These are phyloP conservation scores for Rhododendron vialii DNA, from an alignment of 148 eudicot species.

Conservation along the genomic window DNA sequence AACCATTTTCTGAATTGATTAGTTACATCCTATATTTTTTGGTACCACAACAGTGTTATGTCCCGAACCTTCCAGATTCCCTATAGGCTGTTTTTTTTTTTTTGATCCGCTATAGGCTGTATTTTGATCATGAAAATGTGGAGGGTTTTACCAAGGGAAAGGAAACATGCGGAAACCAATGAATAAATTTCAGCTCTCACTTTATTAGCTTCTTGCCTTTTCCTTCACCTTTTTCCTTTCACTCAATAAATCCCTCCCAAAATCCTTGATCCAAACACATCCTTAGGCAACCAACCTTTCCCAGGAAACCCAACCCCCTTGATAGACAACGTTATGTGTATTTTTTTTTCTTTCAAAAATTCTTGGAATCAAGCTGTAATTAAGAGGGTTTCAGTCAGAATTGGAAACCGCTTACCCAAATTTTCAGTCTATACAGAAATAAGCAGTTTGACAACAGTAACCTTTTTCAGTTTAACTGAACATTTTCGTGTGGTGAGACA, in stretches of 20 bases:
- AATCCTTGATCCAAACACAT: background rate
- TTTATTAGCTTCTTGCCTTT: background rate
- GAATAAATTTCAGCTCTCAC: background rate
- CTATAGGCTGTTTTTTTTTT: too few relatives aligned
- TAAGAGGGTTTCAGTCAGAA: background rate
- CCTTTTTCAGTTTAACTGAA: background rate
- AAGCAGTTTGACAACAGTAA: background rate
- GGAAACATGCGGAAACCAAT: background rate
- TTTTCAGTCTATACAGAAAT: background rate
- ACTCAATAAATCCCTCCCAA: background rate
- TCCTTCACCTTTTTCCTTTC: background rate
- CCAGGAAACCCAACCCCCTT: background rate
- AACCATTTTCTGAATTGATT: background rate
- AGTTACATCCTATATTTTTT: background rate
- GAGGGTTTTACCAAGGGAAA: background rate
- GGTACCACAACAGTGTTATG: background rate
- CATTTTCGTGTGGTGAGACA: background rate
- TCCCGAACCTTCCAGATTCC: background rate
- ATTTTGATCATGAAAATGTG: background rate
- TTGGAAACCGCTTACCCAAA: background rate
- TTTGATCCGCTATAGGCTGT: too few relatives aligned
- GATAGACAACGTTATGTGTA: background rate
- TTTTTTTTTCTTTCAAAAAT: background rate
- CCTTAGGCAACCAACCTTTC: background rate
- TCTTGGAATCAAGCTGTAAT: background rate